Base-by-base conservation (phyloP, 345 rosid species). In the Salix suchowensis region DNA sequence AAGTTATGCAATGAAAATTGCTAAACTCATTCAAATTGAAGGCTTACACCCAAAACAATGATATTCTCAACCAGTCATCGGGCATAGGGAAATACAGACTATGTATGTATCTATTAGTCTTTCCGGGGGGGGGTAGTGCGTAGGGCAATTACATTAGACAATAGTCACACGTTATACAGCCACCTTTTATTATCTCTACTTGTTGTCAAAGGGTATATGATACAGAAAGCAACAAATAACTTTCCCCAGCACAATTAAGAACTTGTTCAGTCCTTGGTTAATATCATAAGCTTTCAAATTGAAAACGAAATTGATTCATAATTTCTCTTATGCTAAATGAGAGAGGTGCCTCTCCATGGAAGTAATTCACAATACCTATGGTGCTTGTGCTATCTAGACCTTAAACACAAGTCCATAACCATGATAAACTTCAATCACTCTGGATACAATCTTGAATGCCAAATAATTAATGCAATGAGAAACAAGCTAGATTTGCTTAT, bases 401-500 rank as follows among this genome's bases (percentile, higher is more conserved):
- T 50, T 12, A 71, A 71, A 39, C 4, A 24, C 67, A 42, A 69
- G 67, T 65, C 61, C 37, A 11, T 21, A 44, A 55, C 23, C 18
- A 46, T 32, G 8, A 50, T 1, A 75, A 50, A 52, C 54, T 7
- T 58, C 26, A n/a, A 34, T 67, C 16, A 16, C 12, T 6, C 40
- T 48, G 30, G 46, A 19, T 46, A 76, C 65, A 58, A 7, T 55
- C 23, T 55, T 26, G n/a, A 46, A 64, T 30, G 64, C 72, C 26
- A 70, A 75, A 74, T 8, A 32, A 68, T 2, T 52, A 26, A 54
- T 48, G 46, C 14, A 52, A 79, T 18, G 23, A 70, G 52, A 74
- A 70, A 24, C 13, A 6, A 40, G 82, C 60, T 42, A 11, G 67
- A 67, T 50, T 52, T 58, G 54, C 34, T 79, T 78, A 44, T 79